These are phyloP conservation scores for Dryadomyces sulphureus DNA, from an alignment of 2,329 filamentous ascomycete species.

Conservation along the genomic window DNA sequence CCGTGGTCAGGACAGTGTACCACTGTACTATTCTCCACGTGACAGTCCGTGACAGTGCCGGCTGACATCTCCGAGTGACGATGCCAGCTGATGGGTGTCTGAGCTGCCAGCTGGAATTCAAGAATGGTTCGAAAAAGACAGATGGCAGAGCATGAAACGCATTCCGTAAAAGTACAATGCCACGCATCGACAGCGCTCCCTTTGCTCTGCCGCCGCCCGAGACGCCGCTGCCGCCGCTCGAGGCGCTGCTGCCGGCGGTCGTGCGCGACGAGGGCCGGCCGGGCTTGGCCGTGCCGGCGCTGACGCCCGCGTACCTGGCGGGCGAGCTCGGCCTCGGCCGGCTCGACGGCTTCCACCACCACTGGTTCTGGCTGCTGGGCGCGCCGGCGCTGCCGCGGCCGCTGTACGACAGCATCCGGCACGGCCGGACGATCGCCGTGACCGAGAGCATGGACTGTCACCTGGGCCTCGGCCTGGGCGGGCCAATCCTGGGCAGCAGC, in stretches of 20 bases:
- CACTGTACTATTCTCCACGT: too few species aligned
- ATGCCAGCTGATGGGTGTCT: too few species aligned
- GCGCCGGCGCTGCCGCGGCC: constrained; percentile 11
- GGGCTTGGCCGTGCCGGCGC: constrained; percentile 5
- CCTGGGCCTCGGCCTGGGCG: constrained; percentile 14
- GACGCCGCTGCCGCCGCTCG: background rate
- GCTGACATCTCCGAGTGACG: too few species aligned
- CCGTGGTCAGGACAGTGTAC: too few species aligned
- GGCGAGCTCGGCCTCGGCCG: constrained; percentile 11
- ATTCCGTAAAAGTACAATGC: too few species aligned
- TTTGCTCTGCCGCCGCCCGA: constrained; percentile 5
- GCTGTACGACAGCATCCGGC: constrained; percentile 12
- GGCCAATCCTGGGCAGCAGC: background rate
- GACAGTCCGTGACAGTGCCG: too few species aligned
- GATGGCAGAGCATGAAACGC: too few species aligned
- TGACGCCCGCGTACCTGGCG: constrained; percentile 7
- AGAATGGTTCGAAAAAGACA: too few species aligned
- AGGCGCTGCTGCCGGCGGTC: constrained; percentile 9
- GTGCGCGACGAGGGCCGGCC: constrained; percentile 6
- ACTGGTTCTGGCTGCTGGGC: constrained; percentile 13
- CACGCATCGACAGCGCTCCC: constrained; percentile 1
- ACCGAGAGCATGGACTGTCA: constrained; percentile 19
- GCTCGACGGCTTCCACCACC: constrained; percentile 10
- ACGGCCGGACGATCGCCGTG: constrained; percentile 12
- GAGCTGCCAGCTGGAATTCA: too few species aligned